These are phyloP conservation scores for Leucocoprinus birnbaumii DNA, from an alignment of 768 basidiomycete genomes.

Conservation along the genomic window DNA sequence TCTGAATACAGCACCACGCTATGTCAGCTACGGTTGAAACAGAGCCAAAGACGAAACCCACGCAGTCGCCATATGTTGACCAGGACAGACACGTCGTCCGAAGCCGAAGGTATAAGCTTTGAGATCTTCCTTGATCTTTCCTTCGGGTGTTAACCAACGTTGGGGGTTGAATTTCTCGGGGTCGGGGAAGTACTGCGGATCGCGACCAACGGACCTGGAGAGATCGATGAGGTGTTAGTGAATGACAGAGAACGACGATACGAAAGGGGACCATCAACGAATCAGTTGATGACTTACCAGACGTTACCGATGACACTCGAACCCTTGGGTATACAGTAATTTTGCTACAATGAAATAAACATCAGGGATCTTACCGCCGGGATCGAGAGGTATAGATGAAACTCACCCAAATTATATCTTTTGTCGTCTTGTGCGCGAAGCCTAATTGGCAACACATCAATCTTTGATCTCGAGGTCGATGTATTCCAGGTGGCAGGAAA, in stretches of 20 bases:
- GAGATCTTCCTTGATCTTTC: constrained; percentile 47
- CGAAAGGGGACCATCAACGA: neutral
- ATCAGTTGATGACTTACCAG: constrained; percentile 36
- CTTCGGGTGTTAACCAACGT: constrained; percentile 48
- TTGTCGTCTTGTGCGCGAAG: constrained; percentile 62
- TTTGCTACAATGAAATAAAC: constrained; percentile 26
- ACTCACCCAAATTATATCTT: constrained; percentile 62
- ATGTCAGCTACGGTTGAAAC: neutral
- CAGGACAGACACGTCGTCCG: constrained; percentile 61
- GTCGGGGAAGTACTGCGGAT: constrained; percentile 54
- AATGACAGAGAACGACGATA: neutral
- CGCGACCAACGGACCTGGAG: constrained; percentile 51
- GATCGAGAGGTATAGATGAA: too few relatives aligned
- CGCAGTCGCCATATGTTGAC: constrained; percentile 55
- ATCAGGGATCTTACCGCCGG: neutral
- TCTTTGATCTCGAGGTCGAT: neutral
- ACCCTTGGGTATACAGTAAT: constrained; percentile 52
- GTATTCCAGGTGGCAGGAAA: too few relatives aligned
- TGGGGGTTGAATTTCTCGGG: constrained; percentile 58
- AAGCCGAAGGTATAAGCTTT: constrained; percentile 56
- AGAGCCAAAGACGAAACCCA: constrained; percentile 15
- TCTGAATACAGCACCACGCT: constrained; percentile 20
- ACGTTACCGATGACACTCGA: constrained; percentile 58
- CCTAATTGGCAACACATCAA: constrained; percentile 23
- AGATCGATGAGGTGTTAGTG: neutral